Conservation (phyloP, 305 asterid species). For the Plantago lanceolata region DNA sequence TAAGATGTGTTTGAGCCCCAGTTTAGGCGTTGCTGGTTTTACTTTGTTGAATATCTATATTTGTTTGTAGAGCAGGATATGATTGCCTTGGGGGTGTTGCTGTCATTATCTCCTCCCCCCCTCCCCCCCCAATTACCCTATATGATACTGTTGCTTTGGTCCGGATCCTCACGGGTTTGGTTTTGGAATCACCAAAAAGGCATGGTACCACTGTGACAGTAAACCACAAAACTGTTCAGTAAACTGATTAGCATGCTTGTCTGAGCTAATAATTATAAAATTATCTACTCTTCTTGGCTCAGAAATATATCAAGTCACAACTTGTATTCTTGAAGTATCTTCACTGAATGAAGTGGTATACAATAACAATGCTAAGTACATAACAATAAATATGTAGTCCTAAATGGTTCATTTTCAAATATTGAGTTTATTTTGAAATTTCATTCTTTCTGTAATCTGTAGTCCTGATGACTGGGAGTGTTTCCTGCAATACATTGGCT, state of each 20-base stretch:
- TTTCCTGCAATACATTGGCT: slow-evolving; percentile 78
- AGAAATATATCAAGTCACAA: slow-evolving; percentile 7
- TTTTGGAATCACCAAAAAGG: background rate
- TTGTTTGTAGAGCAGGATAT: no score
- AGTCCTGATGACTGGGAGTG: slow-evolving; percentile 99
- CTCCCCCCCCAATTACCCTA: no score
- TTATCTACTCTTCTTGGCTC: slow-evolving; percentile 5
- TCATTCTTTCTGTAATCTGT: slow-evolving; percentile 29
- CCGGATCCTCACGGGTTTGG: no score
- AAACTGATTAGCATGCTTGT: slow-evolving; percentile 6
- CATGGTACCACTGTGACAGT: background rate
- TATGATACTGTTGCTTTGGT: no score
- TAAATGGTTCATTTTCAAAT: slow-evolving; percentile 14
- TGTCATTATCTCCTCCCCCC: no score
- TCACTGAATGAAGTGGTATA: slow-evolving; percentile 3
- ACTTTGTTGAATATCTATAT: no score
- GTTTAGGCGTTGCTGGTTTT: no score
- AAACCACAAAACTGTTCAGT: background rate
- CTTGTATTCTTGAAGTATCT: slow-evolving; percentile 15
- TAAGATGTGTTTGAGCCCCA: no score
- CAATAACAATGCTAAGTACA: slow-evolving; percentile 11
- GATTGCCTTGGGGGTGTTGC: no score
- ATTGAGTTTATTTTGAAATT: slow-evolving; percentile 7
- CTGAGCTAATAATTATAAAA: slow-evolving; percentile 15
- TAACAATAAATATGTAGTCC: background rate